These are phyloP conservation scores for Calocybe indica DNA, from an alignment of 768 basidiomycete species.

Conservation along the genomic window DNA sequence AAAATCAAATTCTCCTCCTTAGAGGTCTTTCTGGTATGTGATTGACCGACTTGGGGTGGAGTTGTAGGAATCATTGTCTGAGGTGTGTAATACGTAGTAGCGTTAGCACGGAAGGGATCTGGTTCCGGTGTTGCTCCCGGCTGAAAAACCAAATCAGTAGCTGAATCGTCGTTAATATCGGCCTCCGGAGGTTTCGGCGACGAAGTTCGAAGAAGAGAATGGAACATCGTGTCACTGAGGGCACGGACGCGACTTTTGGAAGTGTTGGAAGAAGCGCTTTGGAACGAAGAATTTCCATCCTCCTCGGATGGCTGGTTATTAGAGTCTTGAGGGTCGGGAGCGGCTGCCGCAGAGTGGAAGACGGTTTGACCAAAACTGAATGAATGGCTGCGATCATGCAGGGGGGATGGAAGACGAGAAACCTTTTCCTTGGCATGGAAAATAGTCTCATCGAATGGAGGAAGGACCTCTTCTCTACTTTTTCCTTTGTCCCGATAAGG, in stretches of 20 bases:
- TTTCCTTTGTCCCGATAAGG: slow-evolving; percentile 36
- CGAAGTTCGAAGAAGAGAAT: slow-evolving; percentile 41
- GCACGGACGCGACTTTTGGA: slow-evolving; percentile 43
- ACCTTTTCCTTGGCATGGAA: slow-evolving; percentile 38
- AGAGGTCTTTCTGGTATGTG: slow-evolving; percentile 55
- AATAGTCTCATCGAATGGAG: slow-evolving; percentile 34
- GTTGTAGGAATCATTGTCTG: slow-evolving; percentile 68
- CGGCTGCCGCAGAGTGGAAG: slow-evolving; percentile 45
- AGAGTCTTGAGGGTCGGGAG: slow-evolving; percentile 4
- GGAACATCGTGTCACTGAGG: slow-evolving; percentile 60
- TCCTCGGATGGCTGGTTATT: slow-evolving; percentile 8
- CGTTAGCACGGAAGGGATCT: slow-evolving; percentile 70
- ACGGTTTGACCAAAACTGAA: slow-evolving; percentile 63
- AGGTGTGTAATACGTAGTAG: slow-evolving; percentile 73
- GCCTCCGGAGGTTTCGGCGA: slow-evolving; percentile 41
- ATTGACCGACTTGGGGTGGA: slow-evolving; percentile 39
- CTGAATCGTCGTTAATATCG: slow-evolving; percentile 59
- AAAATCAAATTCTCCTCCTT: slow-evolving; percentile 69
- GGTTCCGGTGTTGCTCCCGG: slow-evolving; percentile 29
- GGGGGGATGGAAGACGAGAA: slow-evolving; percentile 23
- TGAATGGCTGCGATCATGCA: slow-evolving; percentile 59
- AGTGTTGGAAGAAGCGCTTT: slow-evolving; percentile 16
- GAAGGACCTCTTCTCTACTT: slow-evolving; percentile 27
- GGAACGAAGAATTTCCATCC: slow-evolving; percentile 13
- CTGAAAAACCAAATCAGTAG: slow-evolving; percentile 43